Conservation (phyloP, 1,284 basidiomycete species). For the Meripilus lineatus region DNA sequence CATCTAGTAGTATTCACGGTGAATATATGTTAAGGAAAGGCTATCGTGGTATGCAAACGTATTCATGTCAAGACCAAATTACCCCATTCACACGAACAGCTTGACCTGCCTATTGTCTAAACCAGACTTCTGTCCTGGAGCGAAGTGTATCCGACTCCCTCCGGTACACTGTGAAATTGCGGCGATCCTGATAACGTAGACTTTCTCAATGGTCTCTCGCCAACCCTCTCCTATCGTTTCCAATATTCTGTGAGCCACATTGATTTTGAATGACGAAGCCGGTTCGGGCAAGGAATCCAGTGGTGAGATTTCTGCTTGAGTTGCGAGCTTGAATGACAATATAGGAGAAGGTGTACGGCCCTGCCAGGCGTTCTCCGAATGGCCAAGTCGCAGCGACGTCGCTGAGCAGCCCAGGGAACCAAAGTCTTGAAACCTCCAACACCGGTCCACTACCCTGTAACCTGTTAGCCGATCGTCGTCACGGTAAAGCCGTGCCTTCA, state of each 20-base stretch:
- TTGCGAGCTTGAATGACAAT: conserved; percentile 15
- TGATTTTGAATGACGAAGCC: conserved; percentile 24
- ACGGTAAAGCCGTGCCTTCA: conserved; percentile 20
- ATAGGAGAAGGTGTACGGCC: conserved; percentile 22
- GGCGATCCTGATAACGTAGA: conserved; percentile 22
- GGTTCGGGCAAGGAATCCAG: conserved; percentile 20
- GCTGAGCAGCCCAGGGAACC: conserved; percentile 19
- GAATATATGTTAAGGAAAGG: too few species aligned
- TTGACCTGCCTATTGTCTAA: too few species aligned
- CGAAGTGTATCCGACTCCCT: too few species aligned
- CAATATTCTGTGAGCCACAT: conserved; percentile 9
- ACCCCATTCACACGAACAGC: too few species aligned
- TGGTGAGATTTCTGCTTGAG: conserved; percentile 18
- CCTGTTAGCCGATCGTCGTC: conserved; percentile 12
- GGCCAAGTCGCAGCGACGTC: conserved; percentile 20
- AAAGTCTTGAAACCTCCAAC: conserved; percentile 18
- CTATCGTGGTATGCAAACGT: too few species aligned
- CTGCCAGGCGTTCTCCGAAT: conserved; percentile 21
- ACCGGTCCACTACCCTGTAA: conserved; percentile 19
- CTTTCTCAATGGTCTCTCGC: conserved; percentile 13
- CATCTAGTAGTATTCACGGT: too few species aligned
- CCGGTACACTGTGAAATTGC: too few species aligned
- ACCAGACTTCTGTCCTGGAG: too few species aligned
- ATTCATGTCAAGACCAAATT: too few species aligned
- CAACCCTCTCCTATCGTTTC: conserved; percentile 18